Conservation (phyloP, 352 stramenopile genomes). For the Thraustochytrium striatum region DNA sequence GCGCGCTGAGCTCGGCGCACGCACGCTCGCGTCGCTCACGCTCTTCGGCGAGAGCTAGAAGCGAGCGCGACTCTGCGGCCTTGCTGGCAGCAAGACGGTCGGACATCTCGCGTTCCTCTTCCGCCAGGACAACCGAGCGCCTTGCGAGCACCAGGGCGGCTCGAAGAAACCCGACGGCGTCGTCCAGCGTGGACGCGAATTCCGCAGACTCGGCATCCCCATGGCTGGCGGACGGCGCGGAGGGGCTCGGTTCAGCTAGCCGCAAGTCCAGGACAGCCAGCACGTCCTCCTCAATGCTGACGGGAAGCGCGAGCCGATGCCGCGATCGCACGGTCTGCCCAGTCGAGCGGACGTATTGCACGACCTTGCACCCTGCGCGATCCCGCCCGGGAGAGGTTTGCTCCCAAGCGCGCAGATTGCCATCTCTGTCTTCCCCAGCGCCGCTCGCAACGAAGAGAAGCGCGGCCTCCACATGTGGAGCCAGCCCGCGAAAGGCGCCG, state of each 20-base stretch:
- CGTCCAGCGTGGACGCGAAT: neutral
- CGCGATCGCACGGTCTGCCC: neutral
- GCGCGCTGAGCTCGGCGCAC: too few relatives aligned
- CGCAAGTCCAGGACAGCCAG: neutral
- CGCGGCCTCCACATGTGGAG: too few relatives aligned
- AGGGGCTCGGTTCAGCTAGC: neutral
- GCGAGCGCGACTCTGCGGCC: too few relatives aligned
- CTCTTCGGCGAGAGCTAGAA: too few relatives aligned
- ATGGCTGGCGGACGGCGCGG: neutral
- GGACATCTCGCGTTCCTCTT: neutral
- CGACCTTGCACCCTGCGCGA: neutral
- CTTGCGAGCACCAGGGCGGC: neutral
- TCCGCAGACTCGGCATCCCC: neutral
- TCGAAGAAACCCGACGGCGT: neutral
- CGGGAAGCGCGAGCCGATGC: neutral
- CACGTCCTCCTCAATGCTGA: neutral
- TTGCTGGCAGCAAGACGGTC: neutral
- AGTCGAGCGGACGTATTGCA: neutral
- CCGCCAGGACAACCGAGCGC: neutral
- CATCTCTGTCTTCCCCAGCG: too few relatives aligned
- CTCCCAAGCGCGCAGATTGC: too few relatives aligned
- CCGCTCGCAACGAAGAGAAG: too few relatives aligned
- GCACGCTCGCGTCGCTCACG: too few relatives aligned
- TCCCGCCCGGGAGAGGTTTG: too few relatives aligned
- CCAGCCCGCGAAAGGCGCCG: too few relatives aligned